Base-by-base conservation (phyloP, 2,329 filamentous ascomycete genomes). In the Rhinocladiella mackenziei region DNA sequence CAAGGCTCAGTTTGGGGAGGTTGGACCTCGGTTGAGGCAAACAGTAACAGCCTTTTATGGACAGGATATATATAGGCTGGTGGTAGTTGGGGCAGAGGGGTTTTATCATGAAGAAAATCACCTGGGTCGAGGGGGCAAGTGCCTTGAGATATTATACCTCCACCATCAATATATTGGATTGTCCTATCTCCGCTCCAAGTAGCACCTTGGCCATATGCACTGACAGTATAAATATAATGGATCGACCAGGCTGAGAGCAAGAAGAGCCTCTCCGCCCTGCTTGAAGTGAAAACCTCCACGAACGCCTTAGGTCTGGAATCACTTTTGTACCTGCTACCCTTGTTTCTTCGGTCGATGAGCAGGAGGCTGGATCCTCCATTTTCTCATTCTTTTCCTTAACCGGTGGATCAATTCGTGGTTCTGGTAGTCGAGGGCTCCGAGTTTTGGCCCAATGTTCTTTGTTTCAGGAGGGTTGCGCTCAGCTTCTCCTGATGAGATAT, bases 341-440 rank as follows among this genome's bases (percentile, higher is more conserved):
- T 11, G n/a, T 14, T 33, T 19, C 14, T 28, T n/a, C 1, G 10
- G n/a, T n/a, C n/a, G n/a, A n/a, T n/a, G n/a, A n/a, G n/a, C n/a
- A n/a, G n/a, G n/a, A n/a, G n/a, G 10, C 26, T 32, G 17, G 7
- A 2, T 20, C 38, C 29, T 30, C 9, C 30, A 15, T 14, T 18
- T 28, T 32, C 17, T 3, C 15, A 4, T 39, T 9, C 10, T 43
- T 20, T 22, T 26, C 22, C 40, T 45, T 48, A 23, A 44, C 49
- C 8, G 49, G 49, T 18, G 42, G 45, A 23, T 48, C 43, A 19
- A 39, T 37, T 39, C 42, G 45, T n/a, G 45, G 20, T 14, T 43
- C 34, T 17, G 30, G 39, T 25, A 45, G 45, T 41, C 48, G 39
- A n/a, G 43, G 39, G 7, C 15, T 23, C 28, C 28, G 31, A 25